phyloP scores from a whole-genome alignment of 352 stramenopile genomes.

The Globisporangium spiculum region DNA sequence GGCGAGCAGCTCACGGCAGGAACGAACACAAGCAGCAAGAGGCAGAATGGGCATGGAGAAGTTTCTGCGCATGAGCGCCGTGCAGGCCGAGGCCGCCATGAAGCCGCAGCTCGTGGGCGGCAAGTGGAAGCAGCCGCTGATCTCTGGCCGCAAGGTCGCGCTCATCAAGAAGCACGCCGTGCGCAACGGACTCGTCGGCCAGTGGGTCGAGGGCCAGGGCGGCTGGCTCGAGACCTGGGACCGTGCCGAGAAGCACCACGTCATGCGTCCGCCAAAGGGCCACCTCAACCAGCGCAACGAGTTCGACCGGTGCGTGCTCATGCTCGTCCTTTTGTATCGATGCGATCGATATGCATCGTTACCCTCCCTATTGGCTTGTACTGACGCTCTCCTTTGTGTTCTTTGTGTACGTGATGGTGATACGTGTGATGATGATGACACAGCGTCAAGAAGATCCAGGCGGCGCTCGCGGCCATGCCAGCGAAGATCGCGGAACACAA shows the following conservation, averaged over 20 bases:
- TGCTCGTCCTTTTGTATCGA: background rate
- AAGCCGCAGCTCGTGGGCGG: slow-evolving; percentile 75
- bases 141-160: slow-evolving; percentile 77
- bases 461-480: slow-evolving; percentile 76
- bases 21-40: slow-evolving; percentile 4
- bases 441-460: slow-evolving; percentile 85
- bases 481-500: slow-evolving; percentile 87
- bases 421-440: background rate
- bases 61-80: slow-evolving; percentile 71
- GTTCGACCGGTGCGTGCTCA: slow-evolving; percentile 59
- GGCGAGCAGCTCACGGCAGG: slow-evolving; percentile 14
- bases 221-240: slow-evolving; percentile 82
- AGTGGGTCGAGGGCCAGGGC: slow-evolving; percentile 77
- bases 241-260: slow-evolving; percentile 77
- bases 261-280: slow-evolving; percentile 82
- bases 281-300: slow-evolving; percentile 80
- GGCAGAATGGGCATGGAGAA: slow-evolving; percentile 41
- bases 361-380: background rate
- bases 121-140: slow-evolving; percentile 83
- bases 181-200: slow-evolving; percentile 64
- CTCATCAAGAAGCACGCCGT: slow-evolving; percentile 81
- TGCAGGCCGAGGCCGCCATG: slow-evolving; percentile 74
- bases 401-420: background rate
- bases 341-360: background rate
- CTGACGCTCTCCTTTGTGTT: background rate